Percentiles rank a stretch among this genome's conserved stretches.
Conservation (phyloP, 345 rosid species). For the Bruguiera sexangula region DNA sequence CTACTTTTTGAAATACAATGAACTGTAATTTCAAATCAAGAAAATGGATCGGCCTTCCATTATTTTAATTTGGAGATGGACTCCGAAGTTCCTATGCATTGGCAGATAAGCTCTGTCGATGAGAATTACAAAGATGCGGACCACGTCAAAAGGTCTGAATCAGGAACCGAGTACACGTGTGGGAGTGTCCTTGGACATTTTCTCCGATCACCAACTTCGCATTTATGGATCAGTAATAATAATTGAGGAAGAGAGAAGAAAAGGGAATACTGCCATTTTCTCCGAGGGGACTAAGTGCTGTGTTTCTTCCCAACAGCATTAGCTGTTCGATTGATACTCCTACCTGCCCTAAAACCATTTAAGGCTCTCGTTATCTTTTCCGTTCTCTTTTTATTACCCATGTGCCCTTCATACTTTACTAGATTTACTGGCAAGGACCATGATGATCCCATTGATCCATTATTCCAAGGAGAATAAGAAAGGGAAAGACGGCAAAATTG, state of each 20-base stretch:
- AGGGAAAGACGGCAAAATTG: too few relatives aligned
- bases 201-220: neutral
- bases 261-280: conserved; percentile 28
- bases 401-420: neutral
- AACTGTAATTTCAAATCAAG: too few relatives aligned
- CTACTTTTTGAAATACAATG: too few relatives aligned
- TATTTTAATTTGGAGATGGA: too few relatives aligned
- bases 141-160: too few relatives aligned
- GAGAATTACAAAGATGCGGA: too few relatives aligned
- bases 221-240: neutral
- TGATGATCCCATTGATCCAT: too few relatives aligned
- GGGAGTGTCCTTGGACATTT: conserved; percentile 1
- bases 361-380: conserved; percentile 6
- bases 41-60: too few relatives aligned
- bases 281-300: conserved; percentile 21
- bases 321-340: conserved; percentile 43
- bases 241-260: conserved; percentile 7
- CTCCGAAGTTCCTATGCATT: too few relatives aligned
- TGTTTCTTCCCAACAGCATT: conserved; percentile 37
- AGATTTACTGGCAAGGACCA: too few relatives aligned
- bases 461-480: too few relatives aligned
- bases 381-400: neutral
- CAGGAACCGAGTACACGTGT: conserved; percentile 13
- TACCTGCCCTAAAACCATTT: conserved; percentile 16
- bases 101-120: too few relatives aligned